Evolutionary conservation across 768 basidiomycete species (phyloP).

Genomic region (Xerocomellus amylosporus): DNA sequence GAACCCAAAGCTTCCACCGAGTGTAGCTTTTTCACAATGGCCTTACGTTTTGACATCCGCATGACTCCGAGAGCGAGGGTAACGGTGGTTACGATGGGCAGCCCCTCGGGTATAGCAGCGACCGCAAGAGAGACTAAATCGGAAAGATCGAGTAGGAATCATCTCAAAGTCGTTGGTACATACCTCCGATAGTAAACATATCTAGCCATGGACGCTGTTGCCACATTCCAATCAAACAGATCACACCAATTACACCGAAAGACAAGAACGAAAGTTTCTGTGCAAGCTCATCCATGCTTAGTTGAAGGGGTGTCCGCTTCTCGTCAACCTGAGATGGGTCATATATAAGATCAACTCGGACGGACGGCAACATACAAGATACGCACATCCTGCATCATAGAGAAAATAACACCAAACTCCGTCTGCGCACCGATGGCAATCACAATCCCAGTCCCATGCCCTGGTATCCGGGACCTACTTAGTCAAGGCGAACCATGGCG

Average conservation of each 20-base stretch:
- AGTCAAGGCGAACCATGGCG: background rate
- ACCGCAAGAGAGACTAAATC: conserved; percentile 87
- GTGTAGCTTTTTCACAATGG: conserved; percentile 95
- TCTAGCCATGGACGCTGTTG: conserved; percentile 90
- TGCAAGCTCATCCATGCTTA: conserved; percentile 95
- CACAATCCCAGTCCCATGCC: conserved; percentile 81
- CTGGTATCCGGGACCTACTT: conserved; percentile 34
- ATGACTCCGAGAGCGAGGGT: conserved; percentile 93
- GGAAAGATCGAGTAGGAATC: conserved; percentile 13
- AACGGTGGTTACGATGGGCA: conserved; percentile 96
- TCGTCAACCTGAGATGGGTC: conserved; percentile 59
- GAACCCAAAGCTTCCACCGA: conserved; percentile 93
- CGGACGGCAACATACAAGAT: background rate
- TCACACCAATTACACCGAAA: conserved; percentile 92
- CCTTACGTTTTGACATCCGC: conserved; percentile 91
- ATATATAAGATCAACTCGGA: background rate
- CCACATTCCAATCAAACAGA: conserved; percentile 84
- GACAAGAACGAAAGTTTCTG: conserved; percentile 87
- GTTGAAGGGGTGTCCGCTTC: conserved; percentile 86
- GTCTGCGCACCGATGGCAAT: conserved; percentile 83
- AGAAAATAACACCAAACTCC: conserved; percentile 95
- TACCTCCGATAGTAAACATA: conserved; percentile 99
- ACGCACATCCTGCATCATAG: conserved; percentile 95
- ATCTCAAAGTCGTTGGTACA: conserved; percentile 18
- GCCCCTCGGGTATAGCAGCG: conserved; percentile 96